Base-by-base conservation (phyloP, 495 filamentous ascomycete genomes). In the Hypomontagnella monticulosa region DNA sequence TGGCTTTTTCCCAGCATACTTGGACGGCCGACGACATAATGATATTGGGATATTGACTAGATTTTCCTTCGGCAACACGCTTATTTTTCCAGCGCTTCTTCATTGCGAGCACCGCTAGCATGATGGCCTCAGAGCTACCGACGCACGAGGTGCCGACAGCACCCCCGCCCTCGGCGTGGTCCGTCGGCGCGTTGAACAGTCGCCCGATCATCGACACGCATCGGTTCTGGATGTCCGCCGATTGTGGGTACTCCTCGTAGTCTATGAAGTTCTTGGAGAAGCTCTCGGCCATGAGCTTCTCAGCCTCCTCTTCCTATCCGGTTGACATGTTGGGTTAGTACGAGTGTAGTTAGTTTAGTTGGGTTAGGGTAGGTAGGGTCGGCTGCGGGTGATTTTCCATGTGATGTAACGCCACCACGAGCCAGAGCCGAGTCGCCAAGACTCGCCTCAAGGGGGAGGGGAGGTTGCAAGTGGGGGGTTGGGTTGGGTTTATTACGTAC, bases 1-100 rank as follows among this genome's bases (percentile, higher is more conserved):
- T 89, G 0, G 93, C 93, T 78, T 97, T 97, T 80, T 97, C 93
- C 93, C 93, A 97, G 83, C 92, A 96, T 19, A 96, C 93, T 79
- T 97, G 93, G 1, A 96, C 93, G 27, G 93, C 92, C 18, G 90
- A 89, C 65, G 88, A 92, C 92, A 97, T 96, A 82, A 97, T 77
- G 60, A 97, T 89, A 78, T 97, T 97, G 43, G 93, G 93, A 10
- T 80, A 81, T 57, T 91, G 87, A 62, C 62, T 81, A 61, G 92
- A 83, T 79, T 93, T 92, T 53, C 91, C 92, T 32, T 82, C 89
- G 30, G 87, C 91, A 66, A 87, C 83, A 66, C 92, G 89, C 79
- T 87, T 86, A 73, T 93, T 92, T 79, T 92, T 88, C 93, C 93
- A 97, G 63, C 88, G 87, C 81, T 90, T 94, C 87, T 97, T 97